Evolutionary conservation across 2,329 filamentous ascomycete species (phyloP).

Genomic region (Oidium heveae): DNA sequence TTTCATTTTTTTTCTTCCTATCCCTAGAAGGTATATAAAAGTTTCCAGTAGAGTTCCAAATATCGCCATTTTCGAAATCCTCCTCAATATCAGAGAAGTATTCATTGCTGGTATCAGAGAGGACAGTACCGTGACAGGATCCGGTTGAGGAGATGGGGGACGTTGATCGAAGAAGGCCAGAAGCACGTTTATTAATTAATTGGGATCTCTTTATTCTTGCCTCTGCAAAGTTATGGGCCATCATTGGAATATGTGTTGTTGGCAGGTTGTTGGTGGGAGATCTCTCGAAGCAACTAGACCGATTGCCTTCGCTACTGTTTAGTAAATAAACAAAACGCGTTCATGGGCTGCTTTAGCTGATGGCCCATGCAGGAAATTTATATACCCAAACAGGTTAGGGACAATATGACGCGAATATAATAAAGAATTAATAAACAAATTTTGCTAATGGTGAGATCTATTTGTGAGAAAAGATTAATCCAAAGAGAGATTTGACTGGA

Average conservation of each 20-base stretch:
- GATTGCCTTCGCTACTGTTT: no score
- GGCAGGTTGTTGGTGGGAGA: background rate
- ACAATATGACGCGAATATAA: no score
- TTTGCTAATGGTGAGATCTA: no score
- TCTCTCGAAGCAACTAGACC: no score
- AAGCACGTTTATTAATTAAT: background rate
- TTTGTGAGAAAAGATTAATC: no score
- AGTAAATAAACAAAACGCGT: no score
- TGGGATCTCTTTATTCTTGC: background rate
- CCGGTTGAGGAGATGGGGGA: conserved; percentile 1
- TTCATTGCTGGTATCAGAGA: background rate
- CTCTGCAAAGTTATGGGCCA: background rate
- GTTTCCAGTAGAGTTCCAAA: conserved; percentile 1
- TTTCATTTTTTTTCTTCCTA: background rate
- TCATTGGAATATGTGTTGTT: background rate
- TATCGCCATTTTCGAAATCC: background rate
- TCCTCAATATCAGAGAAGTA: background rate
- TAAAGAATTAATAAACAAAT: no score
- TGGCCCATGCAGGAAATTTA: no score
- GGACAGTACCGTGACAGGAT: conserved; percentile 1
- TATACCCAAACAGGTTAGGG: no score
- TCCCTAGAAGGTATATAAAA: background rate
- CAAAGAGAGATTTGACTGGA: no score
- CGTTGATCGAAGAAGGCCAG: background rate
- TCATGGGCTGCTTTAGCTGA: no score